phyloP scores from a whole-genome alignment of 169 alveolate genomes.

The Perkinsus olseni region DNA sequence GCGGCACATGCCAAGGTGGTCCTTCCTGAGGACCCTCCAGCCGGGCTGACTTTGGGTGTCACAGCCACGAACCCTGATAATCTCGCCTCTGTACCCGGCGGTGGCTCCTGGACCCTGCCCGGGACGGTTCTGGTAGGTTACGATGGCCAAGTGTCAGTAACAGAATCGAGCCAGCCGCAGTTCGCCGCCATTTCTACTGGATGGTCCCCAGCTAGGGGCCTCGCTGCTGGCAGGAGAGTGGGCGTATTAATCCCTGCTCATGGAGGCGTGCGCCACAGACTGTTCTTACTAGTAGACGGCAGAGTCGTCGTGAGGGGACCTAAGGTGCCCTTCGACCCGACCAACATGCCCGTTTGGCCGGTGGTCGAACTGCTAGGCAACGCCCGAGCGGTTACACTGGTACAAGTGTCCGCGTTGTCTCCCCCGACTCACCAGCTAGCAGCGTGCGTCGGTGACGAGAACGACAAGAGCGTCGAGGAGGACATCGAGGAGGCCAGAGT shows the following conservation, averaged over 20 bases:
- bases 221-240: not conserved
- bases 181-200: not conserved
- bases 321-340: not conserved
- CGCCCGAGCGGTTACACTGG: not conserved
- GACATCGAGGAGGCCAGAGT: not conserved
- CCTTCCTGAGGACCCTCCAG: not conserved
- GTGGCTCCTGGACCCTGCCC: not conserved
- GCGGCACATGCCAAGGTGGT: not conserved
- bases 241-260: not conserved
- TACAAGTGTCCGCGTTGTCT: not conserved
- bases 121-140: not conserved
- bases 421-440: not conserved
- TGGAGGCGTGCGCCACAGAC: not conserved
- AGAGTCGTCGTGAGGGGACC: not conserved
- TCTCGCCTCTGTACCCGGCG: not conserved
- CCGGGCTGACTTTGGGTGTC: not conserved
- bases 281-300: not conserved
- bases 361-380: not conserved
- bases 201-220: not conserved
- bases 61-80: not conserved
- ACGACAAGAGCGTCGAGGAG: not conserved
- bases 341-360: not conserved
- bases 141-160: not conserved
- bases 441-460: not conserved
- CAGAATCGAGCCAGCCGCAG: not conserved